Base-by-base conservation (phyloP, 2,329 filamentous ascomycete species). In the Blumeria hordei region DNA sequence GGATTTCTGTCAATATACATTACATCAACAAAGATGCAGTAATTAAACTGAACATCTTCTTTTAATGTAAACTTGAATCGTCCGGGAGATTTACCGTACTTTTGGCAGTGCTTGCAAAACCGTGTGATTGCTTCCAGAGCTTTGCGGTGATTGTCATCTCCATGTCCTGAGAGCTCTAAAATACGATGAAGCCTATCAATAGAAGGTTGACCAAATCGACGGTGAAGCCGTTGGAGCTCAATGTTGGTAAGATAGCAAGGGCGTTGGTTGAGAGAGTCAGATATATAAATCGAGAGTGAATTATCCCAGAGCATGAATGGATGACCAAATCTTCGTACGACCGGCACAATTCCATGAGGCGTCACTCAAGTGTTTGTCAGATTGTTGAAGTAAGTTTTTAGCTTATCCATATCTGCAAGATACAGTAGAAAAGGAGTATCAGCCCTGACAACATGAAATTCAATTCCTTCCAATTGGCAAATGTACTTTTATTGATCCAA, bases 1-100 rank as follows among this genome's bases (percentile, higher is more conserved):
- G 43, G 45, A 8, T 56, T 50, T 8, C 16, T 28, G 6, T 50
- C 36, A 36, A 56, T 54, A 51, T 54, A 55, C 32, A 54, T 44
- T 37, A 56, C 51, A 51, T 56, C 43, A 32, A 56, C 35, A 36
- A 56, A 33, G 6, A 56, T 18, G 14, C 12, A 44, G 41, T 44
- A 44, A n/a, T 44, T 44, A 44, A 44, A 44, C 14, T 44, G 7
- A 16, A 4, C 37, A 14, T 53, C 32, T 12, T 53, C 50, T 36
- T 16, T 7, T 7, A 53, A 34, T 6, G 10, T 53, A 16, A 53
- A 53, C 39, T 36, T 37, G 28, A 53, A 53, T 53, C 50, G 14
- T 9, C 6, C 47, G n/a, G 47, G 47, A 28, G 7, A 44, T 44
- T n/a, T n/a, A n/a, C n/a, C n/a, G n/a, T n/a, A n/a, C n/a, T n/a